Evolutionary conservation across 495 filamentous ascomycete genomes (phyloP).

Genomic region (Trichoderma asperelloides): DNA sequence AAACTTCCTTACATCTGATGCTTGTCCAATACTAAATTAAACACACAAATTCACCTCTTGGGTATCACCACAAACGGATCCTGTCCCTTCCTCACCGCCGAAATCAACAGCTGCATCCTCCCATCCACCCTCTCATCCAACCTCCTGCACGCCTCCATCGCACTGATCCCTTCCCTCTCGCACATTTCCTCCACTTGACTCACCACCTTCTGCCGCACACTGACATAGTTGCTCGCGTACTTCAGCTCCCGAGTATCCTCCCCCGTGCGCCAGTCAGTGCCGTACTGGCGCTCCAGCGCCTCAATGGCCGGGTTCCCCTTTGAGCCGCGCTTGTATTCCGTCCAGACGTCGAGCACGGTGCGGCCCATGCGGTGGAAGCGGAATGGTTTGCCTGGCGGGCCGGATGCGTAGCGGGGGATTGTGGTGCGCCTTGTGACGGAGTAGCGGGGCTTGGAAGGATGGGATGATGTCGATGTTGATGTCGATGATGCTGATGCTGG

Average conservation of each 20-base stretch:
- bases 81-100: not conserved
- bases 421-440: not conserved
- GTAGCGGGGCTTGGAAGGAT: not conserved
- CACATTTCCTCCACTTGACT: not conserved
- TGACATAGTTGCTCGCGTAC: conserved; percentile 1
- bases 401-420: not conserved
- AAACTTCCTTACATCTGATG: not conserved
- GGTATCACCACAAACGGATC: not conserved
- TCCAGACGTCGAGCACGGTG: conserved; percentile 1
- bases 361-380: not conserved
- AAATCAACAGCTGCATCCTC: not conserved
- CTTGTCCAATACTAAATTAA: too few relatives aligned
- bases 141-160: not conserved
- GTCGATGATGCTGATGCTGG: not conserved
- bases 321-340: not conserved
- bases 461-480: not conserved
- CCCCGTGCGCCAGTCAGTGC: not conserved
- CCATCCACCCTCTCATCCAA: not conserved
- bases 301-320: not conserved
- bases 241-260: not conserved
- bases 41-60: not conserved
- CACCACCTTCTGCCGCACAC: not conserved
- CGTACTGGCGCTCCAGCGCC: not conserved
- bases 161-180: not conserved
- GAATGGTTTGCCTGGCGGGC: not conserved